Base-by-base conservation (phyloP, 441 rosid genomes). In the Cnidoscolus chayamansa region DNA sequence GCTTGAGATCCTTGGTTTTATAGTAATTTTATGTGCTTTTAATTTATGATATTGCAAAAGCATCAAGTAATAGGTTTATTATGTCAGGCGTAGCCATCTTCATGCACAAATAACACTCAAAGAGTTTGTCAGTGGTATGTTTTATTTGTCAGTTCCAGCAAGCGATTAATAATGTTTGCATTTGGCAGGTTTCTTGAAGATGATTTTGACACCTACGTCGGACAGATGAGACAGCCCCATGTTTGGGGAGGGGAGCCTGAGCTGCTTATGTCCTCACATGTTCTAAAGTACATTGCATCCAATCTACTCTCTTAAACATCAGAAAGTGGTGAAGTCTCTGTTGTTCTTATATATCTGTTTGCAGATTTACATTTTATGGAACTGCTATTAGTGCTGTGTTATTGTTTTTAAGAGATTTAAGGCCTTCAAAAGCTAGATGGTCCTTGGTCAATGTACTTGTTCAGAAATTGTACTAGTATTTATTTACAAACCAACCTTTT, bases 211-310 rank as follows among this genome's bases (percentile, higher is more conserved):
- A 70, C 82, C 2, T 88, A 89, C 45, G 86, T 87, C 19, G 71
- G 63, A 31, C 87, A 81, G 77, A 88, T 88, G 81, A 78, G 95
- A 65, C 80, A 82, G 79, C 89, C 95, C 59, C 89, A 89, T 67
- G 80, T 74, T 56, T 88, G 95, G 95, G 95, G 92, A 76, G 95
- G 95, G 72, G 95, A 88, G 65, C 92, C 92, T 45, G 95, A 87
- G 82, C 78, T 89, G 67, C 92, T 89, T 4, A 89, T 88, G 95
- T 88, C 87, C 70, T 83, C 95, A 19, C 95, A 88, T 67, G 88
- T 88, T 61, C 86, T 86, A 16, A 66, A 75, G 95, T 88, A 67
- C 73, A 83, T 73, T 72, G 13, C 32, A 65, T 35, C 10, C 25
- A 47, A 10, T 61, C 67, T 35, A 25, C 60, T 68, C 68, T 19